Evolutionary conservation across 257 asterid species (phyloP).

Genomic region (Ehretia macrophylla): DNA sequence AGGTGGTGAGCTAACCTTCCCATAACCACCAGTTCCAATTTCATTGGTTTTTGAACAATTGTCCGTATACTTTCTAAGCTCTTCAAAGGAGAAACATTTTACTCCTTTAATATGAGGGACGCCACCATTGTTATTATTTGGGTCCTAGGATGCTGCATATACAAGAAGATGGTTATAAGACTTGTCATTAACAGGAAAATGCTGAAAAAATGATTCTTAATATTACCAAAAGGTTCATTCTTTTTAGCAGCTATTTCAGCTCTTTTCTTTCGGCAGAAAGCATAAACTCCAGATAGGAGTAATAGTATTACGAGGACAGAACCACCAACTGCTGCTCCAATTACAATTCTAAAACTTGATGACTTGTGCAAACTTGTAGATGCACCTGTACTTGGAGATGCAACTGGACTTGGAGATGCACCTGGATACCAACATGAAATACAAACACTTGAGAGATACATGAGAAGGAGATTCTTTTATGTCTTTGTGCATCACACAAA

Average conservation of each 20-base stretch:
- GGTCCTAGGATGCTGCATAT: slow-evolving; percentile 71
- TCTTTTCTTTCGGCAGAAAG: slow-evolving; percentile 62
- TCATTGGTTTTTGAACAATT: slow-evolving; percentile 58
- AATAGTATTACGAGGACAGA: slow-evolving; percentile 42
- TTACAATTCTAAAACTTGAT: slow-evolving; percentile 31
- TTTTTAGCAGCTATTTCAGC: slow-evolving; percentile 70
- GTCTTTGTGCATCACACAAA: background rate
- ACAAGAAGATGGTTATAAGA: slow-evolving; percentile 11
- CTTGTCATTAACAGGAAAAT: background rate
- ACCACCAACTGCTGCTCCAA: slow-evolving; percentile 74
- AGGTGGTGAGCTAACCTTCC: slow-evolving; percentile 52
- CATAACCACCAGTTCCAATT: slow-evolving; percentile 84
- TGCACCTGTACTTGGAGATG: slow-evolving; percentile 22
- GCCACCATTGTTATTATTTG: slow-evolving; percentile 58
- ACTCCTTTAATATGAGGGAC: slow-evolving; percentile 83
- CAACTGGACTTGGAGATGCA: slow-evolving; percentile 11
- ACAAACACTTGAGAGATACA: background rate
- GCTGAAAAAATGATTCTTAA: background rate
- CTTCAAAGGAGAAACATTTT: slow-evolving; percentile 64
- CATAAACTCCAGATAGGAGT: slow-evolving; percentile 60
- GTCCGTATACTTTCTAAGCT: slow-evolving; percentile 63
- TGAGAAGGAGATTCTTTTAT: background rate
- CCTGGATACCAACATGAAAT: background rate
- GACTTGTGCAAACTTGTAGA: slow-evolving; percentile 35
- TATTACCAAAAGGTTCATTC: slow-evolving; percentile 73